These are phyloP conservation scores for Rhamnella rubrinervis DNA, from an alignment of 331 rosid species.

Conservation along the genomic window DNA sequence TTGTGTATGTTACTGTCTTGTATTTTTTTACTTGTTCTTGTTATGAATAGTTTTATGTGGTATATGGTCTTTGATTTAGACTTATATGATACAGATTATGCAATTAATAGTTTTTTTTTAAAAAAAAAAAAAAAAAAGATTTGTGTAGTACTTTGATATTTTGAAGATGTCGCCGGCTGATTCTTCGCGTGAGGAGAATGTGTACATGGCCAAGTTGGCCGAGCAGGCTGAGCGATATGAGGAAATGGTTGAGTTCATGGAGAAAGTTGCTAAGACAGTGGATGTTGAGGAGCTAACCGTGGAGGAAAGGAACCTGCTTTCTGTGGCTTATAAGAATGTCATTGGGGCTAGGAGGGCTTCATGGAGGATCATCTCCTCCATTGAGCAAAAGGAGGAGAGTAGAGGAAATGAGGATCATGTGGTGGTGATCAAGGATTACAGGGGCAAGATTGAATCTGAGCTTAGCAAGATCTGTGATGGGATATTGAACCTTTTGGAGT, in stretches of 20 bases:
- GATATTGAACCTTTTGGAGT: slow-evolving; percentile 75
- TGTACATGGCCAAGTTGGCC: slow-evolving; percentile 85
- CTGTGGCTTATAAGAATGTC: slow-evolving; percentile 96
- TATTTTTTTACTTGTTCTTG: background rate
- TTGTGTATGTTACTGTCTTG: background rate
- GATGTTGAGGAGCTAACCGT: slow-evolving; percentile 82
- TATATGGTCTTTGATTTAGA: too few relatives aligned
- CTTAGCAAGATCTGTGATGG: slow-evolving; percentile 97
- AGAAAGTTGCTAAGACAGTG: slow-evolving; percentile 81
- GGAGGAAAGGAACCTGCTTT: slow-evolving; percentile 88
- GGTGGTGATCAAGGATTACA: slow-evolving; percentile 72
- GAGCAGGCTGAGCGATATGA: slow-evolving; percentile 92
- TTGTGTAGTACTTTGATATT: slow-evolving; percentile 3
- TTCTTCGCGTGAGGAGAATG: slow-evolving; percentile 75
- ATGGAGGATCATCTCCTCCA: slow-evolving; percentile 95
- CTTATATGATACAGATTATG: background rate
- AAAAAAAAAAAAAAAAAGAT: too few relatives aligned
- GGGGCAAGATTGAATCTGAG: slow-evolving; percentile 77
- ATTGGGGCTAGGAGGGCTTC: slow-evolving; percentile 98
- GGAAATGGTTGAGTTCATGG: slow-evolving; percentile 97
- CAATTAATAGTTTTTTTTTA: background rate
- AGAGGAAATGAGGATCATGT: slow-evolving; percentile 91
- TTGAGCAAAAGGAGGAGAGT: slow-evolving; percentile 96
- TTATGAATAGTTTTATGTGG: too few relatives aligned
- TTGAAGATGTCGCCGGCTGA: slow-evolving; percentile 48